Evolutionary conservation across 768 basidiomycete genomes (phyloP).

Genomic region (Sistotremastrum suecicum): DNA sequence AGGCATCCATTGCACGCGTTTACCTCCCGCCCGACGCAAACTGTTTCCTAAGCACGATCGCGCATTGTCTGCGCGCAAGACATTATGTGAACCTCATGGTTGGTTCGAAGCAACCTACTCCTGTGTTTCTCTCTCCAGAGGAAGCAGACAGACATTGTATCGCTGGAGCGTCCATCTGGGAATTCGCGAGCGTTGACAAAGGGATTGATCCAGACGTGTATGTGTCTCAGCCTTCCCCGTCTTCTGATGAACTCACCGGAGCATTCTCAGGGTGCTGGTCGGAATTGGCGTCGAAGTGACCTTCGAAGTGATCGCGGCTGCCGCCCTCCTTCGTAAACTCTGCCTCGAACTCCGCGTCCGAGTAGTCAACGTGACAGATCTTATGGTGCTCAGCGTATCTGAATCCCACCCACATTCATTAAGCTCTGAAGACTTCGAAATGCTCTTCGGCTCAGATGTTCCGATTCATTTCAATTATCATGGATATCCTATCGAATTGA

Average conservation of each 20-base stretch:
- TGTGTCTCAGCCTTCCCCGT: slow-evolving; percentile 8
- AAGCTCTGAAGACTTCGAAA: slow-evolving; percentile 41
- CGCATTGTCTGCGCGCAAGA: slow-evolving; percentile 72
- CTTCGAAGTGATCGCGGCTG: slow-evolving; percentile 80
- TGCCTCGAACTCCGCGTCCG: slow-evolving; percentile 65
- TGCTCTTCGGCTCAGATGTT: slow-evolving; percentile 58
- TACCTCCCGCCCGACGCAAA: slow-evolving; percentile 89
- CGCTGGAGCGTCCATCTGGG: slow-evolving; percentile 80
- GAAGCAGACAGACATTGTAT: slow-evolving; percentile 76
- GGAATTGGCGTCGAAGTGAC: slow-evolving; percentile 83
- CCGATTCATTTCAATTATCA: slow-evolving; percentile 76
- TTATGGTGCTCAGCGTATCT: slow-evolving; percentile 61
- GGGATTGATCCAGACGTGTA: slow-evolving; percentile 63
- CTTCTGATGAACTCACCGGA: background rate
- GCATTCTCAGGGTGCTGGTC: slow-evolving; percentile 46
- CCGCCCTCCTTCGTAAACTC: slow-evolving; percentile 57
- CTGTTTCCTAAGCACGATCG: slow-evolving; percentile 68
- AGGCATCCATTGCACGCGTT: slow-evolving; percentile 54
- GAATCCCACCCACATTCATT: slow-evolving; percentile 71
- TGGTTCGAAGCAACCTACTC: slow-evolving; percentile 72
- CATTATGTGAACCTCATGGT: slow-evolving; percentile 84
- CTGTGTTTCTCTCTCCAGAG: slow-evolving; percentile 61
- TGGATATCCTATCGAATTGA: slow-evolving; percentile 61
- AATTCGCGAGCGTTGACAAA: slow-evolving; percentile 60
- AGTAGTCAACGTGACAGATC: slow-evolving; percentile 80